Conservation (phyloP, 768 basidiomycete species). For the Leccinum rimulosum region DNA sequence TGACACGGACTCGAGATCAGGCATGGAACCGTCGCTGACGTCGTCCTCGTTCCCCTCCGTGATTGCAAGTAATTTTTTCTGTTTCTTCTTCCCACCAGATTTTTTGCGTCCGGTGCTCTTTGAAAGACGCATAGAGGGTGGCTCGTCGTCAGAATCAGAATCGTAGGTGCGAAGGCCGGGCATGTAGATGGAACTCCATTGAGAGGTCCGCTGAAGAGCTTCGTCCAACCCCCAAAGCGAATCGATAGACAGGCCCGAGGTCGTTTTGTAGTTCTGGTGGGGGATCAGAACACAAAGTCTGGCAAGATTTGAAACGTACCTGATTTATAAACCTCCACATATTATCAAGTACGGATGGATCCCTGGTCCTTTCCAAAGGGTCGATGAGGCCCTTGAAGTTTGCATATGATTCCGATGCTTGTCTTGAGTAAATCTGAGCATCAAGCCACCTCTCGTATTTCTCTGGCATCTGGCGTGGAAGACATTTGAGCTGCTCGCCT, state of each 20-base stretch:
- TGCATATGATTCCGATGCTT: constrained; percentile 49
- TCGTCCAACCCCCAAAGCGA: constrained; percentile 61
- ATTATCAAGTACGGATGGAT: constrained; percentile 46
- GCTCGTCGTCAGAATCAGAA: constrained; percentile 30
- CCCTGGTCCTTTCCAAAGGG: constrained; percentile 58
- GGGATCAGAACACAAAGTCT: constrained; percentile 5
- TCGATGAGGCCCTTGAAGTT: constrained; percentile 55
- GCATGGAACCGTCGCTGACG: constrained; percentile 58
- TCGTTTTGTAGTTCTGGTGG: constrained; percentile 54
- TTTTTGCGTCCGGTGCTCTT: constrained; percentile 19
- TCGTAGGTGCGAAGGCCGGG: constrained; percentile 18
- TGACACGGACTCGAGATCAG: constrained; percentile 62
- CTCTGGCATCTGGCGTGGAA: constrained; percentile 52
- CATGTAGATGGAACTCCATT: constrained; percentile 52
- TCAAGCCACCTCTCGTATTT: constrained; percentile 66
- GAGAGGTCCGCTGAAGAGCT: constrained; percentile 49
- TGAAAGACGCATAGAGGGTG: constrained; percentile 1
- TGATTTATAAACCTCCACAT: constrained; percentile 66
- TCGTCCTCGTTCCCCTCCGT: constrained; percentile 41
- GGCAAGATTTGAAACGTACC: constrained; percentile 36
- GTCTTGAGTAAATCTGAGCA: constrained; percentile 60
- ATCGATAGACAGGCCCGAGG: constrained; percentile 56
- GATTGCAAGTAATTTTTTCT: constrained; percentile 46
- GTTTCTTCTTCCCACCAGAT: constrained; percentile 25
- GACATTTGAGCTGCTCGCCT: constrained; percentile 50